Evolutionary conservation across 805 yeast species (phyloP), one percentile per base, ranked within the genome.

Genomic region (Zygotorulaspora florentina): DNA sequence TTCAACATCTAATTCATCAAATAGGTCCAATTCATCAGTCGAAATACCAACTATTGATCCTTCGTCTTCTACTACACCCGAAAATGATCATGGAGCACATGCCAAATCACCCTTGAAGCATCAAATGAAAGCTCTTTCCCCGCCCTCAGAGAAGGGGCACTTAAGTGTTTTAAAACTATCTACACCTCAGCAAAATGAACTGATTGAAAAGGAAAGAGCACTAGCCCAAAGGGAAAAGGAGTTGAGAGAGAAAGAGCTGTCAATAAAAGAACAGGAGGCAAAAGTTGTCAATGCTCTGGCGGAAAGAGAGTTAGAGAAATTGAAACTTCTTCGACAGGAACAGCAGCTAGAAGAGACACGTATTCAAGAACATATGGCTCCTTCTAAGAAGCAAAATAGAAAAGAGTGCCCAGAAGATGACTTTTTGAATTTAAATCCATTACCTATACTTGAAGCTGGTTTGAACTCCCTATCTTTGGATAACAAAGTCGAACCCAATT

Each of bases 121-220:
- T 4, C 44, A 52, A 39, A 28, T 46, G 8, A 31, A 13, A 16
- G 39, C 27, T 3, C 11, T 29, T n/a, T 26, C 42, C 9, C 39
- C 40, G 15, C 44, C 41, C 23, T 25, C 34, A n/a, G 15, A 43
- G 8, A 50, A 43, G 16, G 55, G 52, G 2, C 58, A 54, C 36
- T 35, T 61, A 29, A 61, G 55, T 36, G 54, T 61, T 15, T 27
- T 61, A 15, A 51, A 58, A 40, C 37, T 61, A n/a, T 59, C 64
- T 1, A 52, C 47, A 20, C 63, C 61, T 13, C 62, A 61, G 35
- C 58, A 54, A 40, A 35, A 52, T 20, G 58, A 52, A 18, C 20
- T 42, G 23, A 36, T 34, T 13, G 54, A 56, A 29, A 51, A 51
- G 29, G 55, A 55, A 41, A 40, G 33, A 26, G 27, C 40, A 18